Percentiles rank a stretch among this genome's conserved stretches.
Conservation (phyloP, 2,329 filamentous ascomycete species). For the Coniochaeta sp. region DNA sequence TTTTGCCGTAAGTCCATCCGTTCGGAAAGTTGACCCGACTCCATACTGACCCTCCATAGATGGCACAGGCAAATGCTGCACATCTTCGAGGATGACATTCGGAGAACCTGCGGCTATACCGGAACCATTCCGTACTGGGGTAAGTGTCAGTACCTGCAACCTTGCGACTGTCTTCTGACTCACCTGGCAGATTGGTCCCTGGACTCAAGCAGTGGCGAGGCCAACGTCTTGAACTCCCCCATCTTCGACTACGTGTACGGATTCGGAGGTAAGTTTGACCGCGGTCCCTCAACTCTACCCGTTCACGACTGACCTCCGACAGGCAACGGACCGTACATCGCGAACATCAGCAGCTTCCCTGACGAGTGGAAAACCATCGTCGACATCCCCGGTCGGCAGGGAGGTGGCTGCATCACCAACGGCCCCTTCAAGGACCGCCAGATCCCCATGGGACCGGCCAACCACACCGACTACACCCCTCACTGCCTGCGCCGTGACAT, state of each 20-base stretch:
- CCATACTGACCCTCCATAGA: conserved; percentile 7
- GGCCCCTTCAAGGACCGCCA: conserved; percentile 18
- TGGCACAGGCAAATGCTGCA: conserved; percentile 29
- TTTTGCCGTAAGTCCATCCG: conserved; percentile 4
- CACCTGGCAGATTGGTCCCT: conserved; percentile 15
- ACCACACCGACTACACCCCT: conserved; percentile 13
- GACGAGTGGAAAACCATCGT: conserved; percentile 9
- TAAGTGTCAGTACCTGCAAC: neutral
- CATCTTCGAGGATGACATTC: conserved; percentile 24
- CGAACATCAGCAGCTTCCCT: conserved; percentile 11
- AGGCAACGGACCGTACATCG: conserved; percentile 19
- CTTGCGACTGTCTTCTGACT: neutral
- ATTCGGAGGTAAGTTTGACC: conserved; percentile 12
- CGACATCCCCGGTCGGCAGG: conserved; percentile 15
- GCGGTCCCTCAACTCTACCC: neutral
- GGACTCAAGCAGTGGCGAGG: conserved; percentile 13
- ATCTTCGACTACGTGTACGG: conserved; percentile 18
- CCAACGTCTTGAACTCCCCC: conserved; percentile 14
- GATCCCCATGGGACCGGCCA: conserved; percentile 19
- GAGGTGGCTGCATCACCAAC: conserved; percentile 20
- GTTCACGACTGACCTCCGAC: neutral
- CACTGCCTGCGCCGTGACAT: conserved; percentile 18
- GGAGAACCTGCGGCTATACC: conserved; percentile 26
- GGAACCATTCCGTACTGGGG: conserved; percentile 12
- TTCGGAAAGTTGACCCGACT: neutral